Base-by-base conservation (phyloP, 2,329 filamentous ascomycete genomes). In the Pestalotiopsis sp. region DNA sequence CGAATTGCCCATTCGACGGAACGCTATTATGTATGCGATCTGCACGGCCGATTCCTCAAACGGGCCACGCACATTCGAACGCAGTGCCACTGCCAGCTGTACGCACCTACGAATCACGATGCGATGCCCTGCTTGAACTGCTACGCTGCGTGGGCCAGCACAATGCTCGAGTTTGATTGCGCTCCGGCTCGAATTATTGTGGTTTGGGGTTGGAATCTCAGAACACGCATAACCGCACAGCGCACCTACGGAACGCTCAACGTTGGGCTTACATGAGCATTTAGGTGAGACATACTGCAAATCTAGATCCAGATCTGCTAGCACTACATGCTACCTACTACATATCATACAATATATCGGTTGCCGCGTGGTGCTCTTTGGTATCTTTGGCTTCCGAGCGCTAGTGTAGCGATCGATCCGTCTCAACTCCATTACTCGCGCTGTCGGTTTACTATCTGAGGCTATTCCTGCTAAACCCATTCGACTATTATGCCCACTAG, bases 371-470 rank as follows among this genome's bases (percentile, higher is more conserved):
- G 23, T 36, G 27, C 36, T 20, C 14, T 13, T 11, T 36, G 36
- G 64, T 12, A n/a, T 17, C 12, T 27, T n/a, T 60, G 36, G 64
- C 52, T 60, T 13, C 63, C 49, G 49, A 38, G 31, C 31, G 31
- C 64, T 49, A 66, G 27, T 36, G 41, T 27, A 36, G n/a, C 27
- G 41, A 39, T 65, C 64, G 41, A 20, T 55, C 38, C 62, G 39
- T 63, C 20, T 63, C 31, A 38, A 45, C 49, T 39, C 64, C 64
- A 58, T 58, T 66, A 59, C 55, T 66, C 39, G 55, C 52, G 55
- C 64, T 14, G 52, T 25, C 55, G 55, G 20, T 14, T 52, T 49
- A 12, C 52, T 31, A 60, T 25, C 20, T 17, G 52, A 66, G 31
- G 36, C 64, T 66, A 60, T 59, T 62, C 59, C 17, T 11, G n/a